phyloP scores from a whole-genome alignment of 352 stramenopile species.

The Poterioochromonas sp. region DNA sequence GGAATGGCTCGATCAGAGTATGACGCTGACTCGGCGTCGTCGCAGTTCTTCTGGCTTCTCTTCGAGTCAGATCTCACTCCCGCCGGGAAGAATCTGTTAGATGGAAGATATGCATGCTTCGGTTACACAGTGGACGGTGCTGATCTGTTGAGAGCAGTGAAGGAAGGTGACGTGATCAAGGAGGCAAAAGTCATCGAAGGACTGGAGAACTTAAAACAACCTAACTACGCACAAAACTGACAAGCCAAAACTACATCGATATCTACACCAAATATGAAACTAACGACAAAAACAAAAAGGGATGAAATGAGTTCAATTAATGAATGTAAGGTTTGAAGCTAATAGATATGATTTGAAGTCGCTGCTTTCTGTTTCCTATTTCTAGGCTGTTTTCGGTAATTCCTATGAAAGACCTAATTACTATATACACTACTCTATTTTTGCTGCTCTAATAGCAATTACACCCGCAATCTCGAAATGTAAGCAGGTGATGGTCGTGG shows the following conservation, averaged over 20 bases:
- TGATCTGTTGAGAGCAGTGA: constrained; percentile 41
- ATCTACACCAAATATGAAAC: neutral
- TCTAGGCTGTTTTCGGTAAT: too few relatives aligned
- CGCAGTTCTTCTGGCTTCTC: constrained; percentile 49
- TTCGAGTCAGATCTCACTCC: constrained; percentile 34
- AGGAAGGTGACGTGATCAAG: constrained; percentile 35
- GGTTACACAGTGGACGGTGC: constrained; percentile 46
- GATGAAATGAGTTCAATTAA: neutral
- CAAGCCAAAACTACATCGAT: neutral
- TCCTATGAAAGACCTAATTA: too few relatives aligned
- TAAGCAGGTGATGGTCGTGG: too few relatives aligned
- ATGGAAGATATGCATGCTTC: constrained; percentile 48
- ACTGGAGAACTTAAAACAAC: neutral
- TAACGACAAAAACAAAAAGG: neutral
- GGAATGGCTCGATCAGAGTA: constrained; percentile 49
- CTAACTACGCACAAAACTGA: neutral
- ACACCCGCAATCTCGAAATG: too few relatives aligned
- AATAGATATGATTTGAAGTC: too few relatives aligned
- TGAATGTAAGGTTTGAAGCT: neutral
- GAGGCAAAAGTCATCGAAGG: constrained; percentile 22
- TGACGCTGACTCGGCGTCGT: constrained; percentile 43
- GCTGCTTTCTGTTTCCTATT: too few relatives aligned
- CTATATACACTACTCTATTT: too few relatives aligned
- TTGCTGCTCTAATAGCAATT: too few relatives aligned
- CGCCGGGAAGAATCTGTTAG: constrained; percentile 36